Evolutionary conservation across 257 asterid genomes (phyloP).

Genomic region (Cordia subcordata): DNA sequence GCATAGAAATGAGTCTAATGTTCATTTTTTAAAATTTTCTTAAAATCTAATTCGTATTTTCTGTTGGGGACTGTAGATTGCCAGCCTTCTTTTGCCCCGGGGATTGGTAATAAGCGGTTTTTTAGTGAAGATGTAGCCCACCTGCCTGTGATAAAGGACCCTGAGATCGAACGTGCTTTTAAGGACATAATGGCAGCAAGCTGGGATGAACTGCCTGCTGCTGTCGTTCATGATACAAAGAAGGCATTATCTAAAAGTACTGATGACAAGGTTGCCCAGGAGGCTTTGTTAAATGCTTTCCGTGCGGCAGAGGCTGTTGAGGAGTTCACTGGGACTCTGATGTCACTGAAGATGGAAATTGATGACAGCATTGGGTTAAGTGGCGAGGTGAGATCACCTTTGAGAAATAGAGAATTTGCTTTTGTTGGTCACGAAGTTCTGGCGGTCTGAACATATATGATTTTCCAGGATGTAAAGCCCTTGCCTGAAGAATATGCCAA

Average conservation of each 20-base stretch:
- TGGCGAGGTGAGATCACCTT: conserved; percentile 38
- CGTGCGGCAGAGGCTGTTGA: conserved; percentile 96
- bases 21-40: too few relatives aligned
- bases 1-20: too few relatives aligned
- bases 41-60: too few relatives aligned
- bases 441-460: too few relatives aligned
- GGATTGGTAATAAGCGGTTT: conserved; percentile 46
- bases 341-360: conserved; percentile 80
- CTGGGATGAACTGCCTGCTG: conserved; percentile 74
- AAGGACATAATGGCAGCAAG: conserved; percentile 83
- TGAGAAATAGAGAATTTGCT: too few relatives aligned
- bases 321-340: conserved; percentile 68
- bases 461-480: conserved; percentile 62
- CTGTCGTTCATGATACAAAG: conserved; percentile 52
- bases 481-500: conserved; percentile 61
- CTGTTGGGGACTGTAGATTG: conserved; percentile 26
- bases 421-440: too few relatives aligned
- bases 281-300: conserved; percentile 58
- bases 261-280: conserved; percentile 76
- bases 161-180: conserved; percentile 57
- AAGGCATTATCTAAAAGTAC: conserved; percentile 71
- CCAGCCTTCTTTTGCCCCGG: conserved; percentile 36
- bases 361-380: conserved; percentile 85
- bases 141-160: conserved; percentile 64
- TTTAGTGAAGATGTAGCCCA: conserved; percentile 64